Base-by-base conservation (phyloP, 352 stramenopile species). In the Phytopythium aichiense region DNA sequence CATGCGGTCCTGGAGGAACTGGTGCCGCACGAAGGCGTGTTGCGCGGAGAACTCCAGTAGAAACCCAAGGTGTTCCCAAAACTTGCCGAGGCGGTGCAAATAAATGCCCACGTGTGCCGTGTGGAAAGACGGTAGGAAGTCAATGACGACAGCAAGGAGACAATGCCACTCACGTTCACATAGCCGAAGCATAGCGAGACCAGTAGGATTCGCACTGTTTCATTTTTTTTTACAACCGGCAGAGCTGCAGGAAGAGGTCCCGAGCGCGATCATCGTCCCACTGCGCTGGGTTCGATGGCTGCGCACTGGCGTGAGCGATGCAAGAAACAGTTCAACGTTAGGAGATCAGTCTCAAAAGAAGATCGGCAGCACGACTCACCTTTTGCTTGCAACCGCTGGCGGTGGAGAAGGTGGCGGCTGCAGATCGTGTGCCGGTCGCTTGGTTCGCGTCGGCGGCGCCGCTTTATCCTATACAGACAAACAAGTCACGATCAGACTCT, bases 231-330 rank as follows among this genome's bases (percentile, higher is more conserved):
- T 65, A 78, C 23, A 87, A 65, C 2, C 61, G 69, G 53, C 72
- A 84, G 46, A 92, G 77, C 68, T 92, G 80, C 50, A 77, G 58
- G 69, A 92, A 92, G 8, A 92, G 71, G 31, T 90, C 68, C 13
- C 74, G 69, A 9, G 83, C 70, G 8, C 78, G 77, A 23, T 80
- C 65, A 55, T 92, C 83, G 28, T 89, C 78, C 68, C 79, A 88
- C 33, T 84, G 66, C 30, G 53, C 40, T 8, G 55, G 50, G 12
- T 16, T 33, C 7, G 43, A 5, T 1, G 31, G 15, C 33, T 30
- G 25, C 5, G 13, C 45, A 23, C 64, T 64, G 18, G 56, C 72
- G 56, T 58, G 63, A 8, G 20, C 25, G 12, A 30, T 5, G 33
- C 9, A 51, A 23, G 28, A 51, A 8, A 5, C 35, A 40, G 35